Evolutionary conservation across 1,284 basidiomycete species (phyloP), one percentile per base, ranked within the genome.

Genomic region (Apiotrichum sp.): DNA sequence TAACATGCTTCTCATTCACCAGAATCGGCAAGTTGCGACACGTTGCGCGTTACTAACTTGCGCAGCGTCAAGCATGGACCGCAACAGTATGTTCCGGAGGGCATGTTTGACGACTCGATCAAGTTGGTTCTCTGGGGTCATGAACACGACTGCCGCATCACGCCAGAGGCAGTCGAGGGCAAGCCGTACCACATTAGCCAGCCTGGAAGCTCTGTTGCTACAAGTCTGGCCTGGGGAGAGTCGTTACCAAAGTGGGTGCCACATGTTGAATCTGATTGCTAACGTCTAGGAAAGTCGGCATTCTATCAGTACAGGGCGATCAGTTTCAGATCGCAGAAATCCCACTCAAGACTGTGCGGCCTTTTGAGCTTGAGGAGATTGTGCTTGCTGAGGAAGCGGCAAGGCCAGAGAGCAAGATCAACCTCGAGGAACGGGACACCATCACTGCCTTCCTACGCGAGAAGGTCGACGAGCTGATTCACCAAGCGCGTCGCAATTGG

Each of bases 121-220:
- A 85, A 96, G 68, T 81, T 98, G 4, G 89, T 99, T 7, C 81
- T 98, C 0, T 98, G 95, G 95, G 95, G 96, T 1, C 96, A 99
- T 71, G 96, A 99, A 73, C 96, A 99, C 71, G 95, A 98, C 73
- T 97, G 93, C 71, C 84, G 91, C 32, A 92, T 98, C 58, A 79
- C 84, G 2, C 95, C 95, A 0, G 90, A 97, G 69, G 81, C 84
- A 2, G 93, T 99, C 5, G 86, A 89, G 4, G 93, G 89, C 7
- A 95, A 96, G 74, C 80, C 82, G 4, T 98, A 99, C 77, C 85
- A 83, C 66, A 93, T 99, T 68, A 84, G 86, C 0, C 96, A 99
- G 72, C 96, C 96, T 1, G 96, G 96, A 1, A 95, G 90, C 6
- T 92, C 88, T 0, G 86, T 99, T 4, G 96, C 95, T 0, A 99